Percentiles rank a stretch among this genome's conserved stretches.
phyloP scores from a whole-genome alignment of 495 filamentous ascomycete genomes.

The Penicillium daleae region DNA sequence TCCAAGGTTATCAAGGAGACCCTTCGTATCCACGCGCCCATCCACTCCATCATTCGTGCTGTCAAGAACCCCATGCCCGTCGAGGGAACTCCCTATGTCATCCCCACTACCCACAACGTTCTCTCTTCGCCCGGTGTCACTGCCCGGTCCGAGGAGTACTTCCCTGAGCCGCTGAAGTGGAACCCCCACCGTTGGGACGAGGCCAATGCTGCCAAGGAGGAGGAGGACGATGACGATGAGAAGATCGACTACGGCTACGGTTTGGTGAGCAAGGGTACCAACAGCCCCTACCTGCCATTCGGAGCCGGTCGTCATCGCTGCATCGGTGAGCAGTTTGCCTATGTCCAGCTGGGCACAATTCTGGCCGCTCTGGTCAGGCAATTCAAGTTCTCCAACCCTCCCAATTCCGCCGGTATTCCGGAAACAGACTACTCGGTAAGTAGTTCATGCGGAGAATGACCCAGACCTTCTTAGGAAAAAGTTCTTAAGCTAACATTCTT shows the following conservation, averaged over 20 bases:
- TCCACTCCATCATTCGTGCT: slow-evolving; percentile 64
- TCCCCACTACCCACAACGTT: slow-evolving; percentile 52
- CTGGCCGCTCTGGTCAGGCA: slow-evolving; percentile 50
- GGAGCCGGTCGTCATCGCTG: slow-evolving; percentile 60
- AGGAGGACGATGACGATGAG: slow-evolving; percentile 48
- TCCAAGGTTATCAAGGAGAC: slow-evolving; percentile 63
- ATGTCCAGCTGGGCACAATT: slow-evolving; percentile 55
- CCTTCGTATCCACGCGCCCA: slow-evolving; percentile 65
- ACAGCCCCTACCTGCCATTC: slow-evolving; percentile 60
- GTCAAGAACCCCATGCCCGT: slow-evolving; percentile 63
- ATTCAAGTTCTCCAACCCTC: slow-evolving; percentile 46
- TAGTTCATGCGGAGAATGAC: neutral
- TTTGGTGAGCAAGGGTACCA: slow-evolving; percentile 53
- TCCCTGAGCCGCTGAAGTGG: slow-evolving; percentile 51
- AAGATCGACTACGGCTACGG: slow-evolving; percentile 55
- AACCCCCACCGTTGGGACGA: slow-evolving; percentile 59
- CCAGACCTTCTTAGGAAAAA: neutral
- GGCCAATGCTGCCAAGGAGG: slow-evolving; percentile 28
- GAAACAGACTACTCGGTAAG: slow-evolving; percentile 57
- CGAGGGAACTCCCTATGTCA: slow-evolving; percentile 49
- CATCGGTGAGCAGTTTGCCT: slow-evolving; percentile 61
- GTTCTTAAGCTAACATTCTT: slow-evolving; percentile 15
- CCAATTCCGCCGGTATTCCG: slow-evolving; percentile 38
- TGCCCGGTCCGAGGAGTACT: slow-evolving; percentile 47
- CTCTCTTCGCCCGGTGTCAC: slow-evolving; percentile 55